Percentiles rank a stretch among this genome's conserved stretches.
phyloP scores from a whole-genome alignment of 2,329 filamentous ascomycete genomes.

The Cercospora sesami region DNA sequence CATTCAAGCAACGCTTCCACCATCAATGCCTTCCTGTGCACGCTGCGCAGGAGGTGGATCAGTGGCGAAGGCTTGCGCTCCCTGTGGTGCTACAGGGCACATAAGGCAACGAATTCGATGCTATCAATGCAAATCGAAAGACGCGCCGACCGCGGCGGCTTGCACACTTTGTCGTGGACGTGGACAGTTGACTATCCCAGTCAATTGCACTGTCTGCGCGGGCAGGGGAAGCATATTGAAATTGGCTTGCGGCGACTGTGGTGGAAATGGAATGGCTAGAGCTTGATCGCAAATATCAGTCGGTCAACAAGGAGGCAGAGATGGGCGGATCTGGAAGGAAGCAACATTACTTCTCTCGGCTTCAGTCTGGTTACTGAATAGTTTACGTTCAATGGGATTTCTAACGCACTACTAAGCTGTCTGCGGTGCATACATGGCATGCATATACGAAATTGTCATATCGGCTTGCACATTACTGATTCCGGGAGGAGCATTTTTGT shows the following conservation, averaged over 20 bases:
- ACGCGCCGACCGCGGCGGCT: slow-evolving; percentile 8
- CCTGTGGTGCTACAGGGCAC: slow-evolving; percentile 3
- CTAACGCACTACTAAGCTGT: not conserved
- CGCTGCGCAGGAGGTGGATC: slow-evolving; percentile 6
- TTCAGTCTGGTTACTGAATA: not conserved
- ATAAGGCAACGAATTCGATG: slow-evolving; percentile 8
- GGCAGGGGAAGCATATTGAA: slow-evolving; percentile 4
- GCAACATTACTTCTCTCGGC: not conserved
- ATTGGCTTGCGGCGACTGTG: slow-evolving; percentile 9
- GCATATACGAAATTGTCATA: not conserved
- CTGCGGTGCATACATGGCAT: not conserved
- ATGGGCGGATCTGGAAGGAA: not conserved
- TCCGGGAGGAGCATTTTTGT: not conserved
- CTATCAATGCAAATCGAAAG: slow-evolving; percentile 12
- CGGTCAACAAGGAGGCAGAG: not conserved
- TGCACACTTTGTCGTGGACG: slow-evolving; percentile 12
- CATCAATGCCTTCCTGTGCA: slow-evolving; percentile 7
- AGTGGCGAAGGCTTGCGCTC: slow-evolving; percentile 1
- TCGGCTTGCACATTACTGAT: not conserved
- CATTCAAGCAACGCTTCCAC: not conserved
- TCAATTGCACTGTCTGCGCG: slow-evolving; percentile 8
- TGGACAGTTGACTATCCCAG: slow-evolving; percentile 9
- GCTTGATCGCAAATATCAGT: not conserved
- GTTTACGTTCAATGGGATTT: not conserved
- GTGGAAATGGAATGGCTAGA: not conserved